Base-by-base conservation (phyloP, 78 protist genomes). In the Creolimax fragrantissima region DNA sequence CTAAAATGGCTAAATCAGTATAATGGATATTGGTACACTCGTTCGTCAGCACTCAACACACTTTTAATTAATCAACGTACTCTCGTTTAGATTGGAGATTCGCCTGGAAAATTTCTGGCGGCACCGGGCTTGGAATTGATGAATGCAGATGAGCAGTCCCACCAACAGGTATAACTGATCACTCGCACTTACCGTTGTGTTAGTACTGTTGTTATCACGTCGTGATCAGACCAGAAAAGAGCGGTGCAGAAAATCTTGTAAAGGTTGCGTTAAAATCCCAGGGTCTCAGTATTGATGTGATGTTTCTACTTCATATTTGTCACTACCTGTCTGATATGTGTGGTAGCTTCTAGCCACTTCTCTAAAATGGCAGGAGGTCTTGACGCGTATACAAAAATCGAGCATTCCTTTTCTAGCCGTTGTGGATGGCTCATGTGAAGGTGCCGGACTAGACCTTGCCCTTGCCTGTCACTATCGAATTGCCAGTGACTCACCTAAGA, bases 361-460 rank as follows among this genome's bases (percentile, higher is more conserved):
- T 17, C 11, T 0, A 32, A 58, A 58, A 17, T 58, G 74, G 74
- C 89, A 91, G 86, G 17, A 43, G 42, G 2, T 83, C 81, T n/a
- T 91, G 91, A 47, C 36, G 45, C 3, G 5, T 17, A n/a, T 41
- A 36, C 66, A n/a, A 3, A 6, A 41, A 7, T 2, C 2, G 39
- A 2, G 36, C 47, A 84, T 66, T 84, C 98, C 98, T 37, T 90
- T 93, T 7, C 95, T 97, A 35, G 98, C 97, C 2, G 91, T 92
- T 39, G 92, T 97, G 45, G 88, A 95, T 39, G 98, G 98, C 85
- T 44, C 84, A 32, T 97, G 98, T 11, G 85, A 96, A 3, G 98
- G 98, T 37, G 98, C 97, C 39, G 98, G 98, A 5, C 95, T 96
- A 32, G 98, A 97, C 81, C 44, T 96, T 67, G 97, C 97, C 5